phyloP scores from a whole-genome alignment of 139 green algal genomes.

The Chlorella sp. region DNA sequence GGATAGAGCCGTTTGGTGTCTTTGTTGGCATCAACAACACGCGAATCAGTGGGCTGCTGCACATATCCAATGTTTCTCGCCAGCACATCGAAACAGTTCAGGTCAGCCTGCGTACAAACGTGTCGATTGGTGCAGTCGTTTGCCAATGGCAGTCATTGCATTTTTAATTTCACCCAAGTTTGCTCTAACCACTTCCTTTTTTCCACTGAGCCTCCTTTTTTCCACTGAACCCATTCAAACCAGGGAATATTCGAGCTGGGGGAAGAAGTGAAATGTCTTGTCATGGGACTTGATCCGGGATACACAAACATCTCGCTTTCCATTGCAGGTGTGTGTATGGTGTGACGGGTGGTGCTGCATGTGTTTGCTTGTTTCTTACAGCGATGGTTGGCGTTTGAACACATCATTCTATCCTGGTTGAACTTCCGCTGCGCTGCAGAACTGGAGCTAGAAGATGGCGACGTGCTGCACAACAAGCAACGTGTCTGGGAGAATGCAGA shows the following conservation, averaged over 20 bases:
- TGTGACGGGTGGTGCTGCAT: background rate
- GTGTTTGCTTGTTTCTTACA: background rate
- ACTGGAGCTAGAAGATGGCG: constrained; percentile 59
- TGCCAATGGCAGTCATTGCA: too few relatives aligned
- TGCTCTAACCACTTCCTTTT: too few relatives aligned
- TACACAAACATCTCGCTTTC: constrained; percentile 59
- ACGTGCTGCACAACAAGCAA: constrained; percentile 65
- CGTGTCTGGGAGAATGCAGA: constrained; percentile 38
- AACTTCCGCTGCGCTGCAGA: constrained; percentile 33
- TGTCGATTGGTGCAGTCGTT: background rate
- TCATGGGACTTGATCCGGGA: constrained; percentile 65
- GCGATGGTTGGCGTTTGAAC: background rate
- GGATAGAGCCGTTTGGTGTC: constrained; percentile 58
- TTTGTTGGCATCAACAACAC: constrained; percentile 67
- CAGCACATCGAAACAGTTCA: constrained; percentile 41
- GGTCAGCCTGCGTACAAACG: background rate
- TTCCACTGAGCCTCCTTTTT: too few relatives aligned
- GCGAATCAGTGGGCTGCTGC: constrained; percentile 55
- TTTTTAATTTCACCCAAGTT: too few relatives aligned
- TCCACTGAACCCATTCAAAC: too few relatives aligned
- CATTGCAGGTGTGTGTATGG: constrained; percentile 27
- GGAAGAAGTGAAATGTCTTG: constrained; percentile 57
- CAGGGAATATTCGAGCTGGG: constrained; percentile 61
- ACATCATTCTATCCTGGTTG: background rate
- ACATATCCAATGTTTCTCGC: constrained; percentile 67